These are phyloP conservation scores for Aplosporella prunicola DNA, from an alignment of 2,329 filamentous ascomycete species.

Conservation along the genomic window DNA sequence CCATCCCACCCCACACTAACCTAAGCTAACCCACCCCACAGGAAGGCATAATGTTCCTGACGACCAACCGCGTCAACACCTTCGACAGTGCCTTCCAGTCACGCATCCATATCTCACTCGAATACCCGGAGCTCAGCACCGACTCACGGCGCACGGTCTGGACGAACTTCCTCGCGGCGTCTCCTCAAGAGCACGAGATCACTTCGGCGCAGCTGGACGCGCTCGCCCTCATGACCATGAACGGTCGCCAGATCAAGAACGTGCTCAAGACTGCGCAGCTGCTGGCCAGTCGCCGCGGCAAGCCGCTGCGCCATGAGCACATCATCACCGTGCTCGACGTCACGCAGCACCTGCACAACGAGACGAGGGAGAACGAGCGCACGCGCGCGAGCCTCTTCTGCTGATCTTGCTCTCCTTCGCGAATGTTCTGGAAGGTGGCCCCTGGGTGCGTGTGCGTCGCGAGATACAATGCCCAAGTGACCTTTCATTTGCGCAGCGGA, in stretches of 20 bases:
- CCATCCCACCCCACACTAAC: neutral
- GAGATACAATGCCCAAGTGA: no score
- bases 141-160: constrained; percentile 32
- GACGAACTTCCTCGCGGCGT: constrained; percentile 34
- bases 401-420: constrained; percentile 2
- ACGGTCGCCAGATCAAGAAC: constrained; percentile 37
- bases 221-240: constrained; percentile 24
- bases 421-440: no score
- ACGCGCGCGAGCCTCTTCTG: constrained; percentile 13
- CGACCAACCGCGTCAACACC: constrained; percentile 32
- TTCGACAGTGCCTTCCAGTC: constrained; percentile 39
- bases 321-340: constrained; percentile 29
- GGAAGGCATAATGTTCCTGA: constrained; percentile 13
- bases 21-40: neutral
- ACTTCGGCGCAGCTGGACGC: constrained; percentile 20
- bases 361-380: constrained; percentile 19
- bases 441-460: no score
- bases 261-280: constrained; percentile 32
- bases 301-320: constrained; percentile 20
- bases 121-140: constrained; percentile 32
- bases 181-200: constrained; percentile 19
- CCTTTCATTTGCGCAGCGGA: no score
- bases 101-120: constrained; percentile 35
- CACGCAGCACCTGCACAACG: constrained; percentile 32
- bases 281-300: constrained; percentile 17